Evolutionary conservation across 148 eudicot genomes (phyloP).

Genomic region (Vaccinium darrowii): DNA sequence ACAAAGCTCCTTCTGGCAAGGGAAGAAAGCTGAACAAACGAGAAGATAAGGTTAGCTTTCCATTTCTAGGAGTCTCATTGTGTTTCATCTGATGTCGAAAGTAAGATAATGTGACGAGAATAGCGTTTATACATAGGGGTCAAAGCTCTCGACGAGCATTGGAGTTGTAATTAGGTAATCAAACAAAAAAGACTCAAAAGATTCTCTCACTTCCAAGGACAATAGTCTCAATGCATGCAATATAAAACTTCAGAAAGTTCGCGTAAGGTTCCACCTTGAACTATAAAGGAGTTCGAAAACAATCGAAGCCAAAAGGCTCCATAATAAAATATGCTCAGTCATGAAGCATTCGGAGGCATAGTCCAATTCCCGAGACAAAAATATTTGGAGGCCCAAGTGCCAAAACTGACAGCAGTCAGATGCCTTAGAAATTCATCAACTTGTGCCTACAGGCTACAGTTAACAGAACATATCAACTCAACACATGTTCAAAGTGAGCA

Average conservation of each 20-base stretch:
- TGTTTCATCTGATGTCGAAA: background rate
- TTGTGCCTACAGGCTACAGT: background rate
- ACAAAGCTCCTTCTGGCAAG: conserved; percentile 65
- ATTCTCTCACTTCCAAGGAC: background rate
- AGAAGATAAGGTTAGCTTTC: background rate
- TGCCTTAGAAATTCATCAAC: background rate
- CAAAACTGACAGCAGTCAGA: background rate
- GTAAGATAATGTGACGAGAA: background rate
- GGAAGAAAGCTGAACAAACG: conserved; percentile 61
- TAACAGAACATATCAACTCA: background rate
- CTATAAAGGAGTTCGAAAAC: background rate
- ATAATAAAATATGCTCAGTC: background rate
- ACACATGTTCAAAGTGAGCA: background rate
- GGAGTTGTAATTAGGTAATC: background rate
- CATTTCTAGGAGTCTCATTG: background rate
- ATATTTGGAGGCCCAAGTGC: background rate
- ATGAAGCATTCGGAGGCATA: background rate
- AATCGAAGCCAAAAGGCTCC: background rate
- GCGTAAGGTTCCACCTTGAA: background rate
- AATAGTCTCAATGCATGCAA: background rate
- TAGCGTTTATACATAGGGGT: background rate
- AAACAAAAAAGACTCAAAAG: background rate
- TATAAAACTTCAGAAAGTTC: background rate
- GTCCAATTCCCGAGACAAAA: background rate
- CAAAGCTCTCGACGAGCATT: background rate